These are phyloP conservation scores for Termitomyces sp. DNA, from an alignment of 768 basidiomycete genomes.

Conservation along the genomic window DNA sequence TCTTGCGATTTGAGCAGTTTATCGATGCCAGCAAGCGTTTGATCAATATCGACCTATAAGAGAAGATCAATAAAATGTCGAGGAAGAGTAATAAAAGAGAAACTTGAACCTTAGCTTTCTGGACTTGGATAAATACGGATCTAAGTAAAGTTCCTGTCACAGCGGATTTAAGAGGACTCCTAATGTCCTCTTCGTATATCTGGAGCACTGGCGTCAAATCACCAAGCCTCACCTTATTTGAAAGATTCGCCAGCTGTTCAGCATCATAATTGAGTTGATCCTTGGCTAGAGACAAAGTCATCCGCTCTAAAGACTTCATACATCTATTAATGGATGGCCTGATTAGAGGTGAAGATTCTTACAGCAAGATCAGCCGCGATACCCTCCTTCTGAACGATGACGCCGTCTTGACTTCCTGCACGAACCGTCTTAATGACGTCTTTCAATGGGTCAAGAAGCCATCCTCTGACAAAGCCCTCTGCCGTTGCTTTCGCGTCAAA, in stretches of 20 bases:
- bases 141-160: slow-evolving; percentile 79
- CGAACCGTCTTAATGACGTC: slow-evolving; percentile 83
- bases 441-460: slow-evolving; percentile 84
- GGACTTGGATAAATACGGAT: slow-evolving; percentile 86
- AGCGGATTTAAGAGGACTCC: slow-evolving; percentile 79
- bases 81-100: not conserved
- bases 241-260: slow-evolving; percentile 62
- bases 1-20: slow-evolving; percentile 92
- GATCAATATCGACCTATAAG: slow-evolving; percentile 82
- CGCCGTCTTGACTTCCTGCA: slow-evolving; percentile 69
- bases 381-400: slow-evolving; percentile 77
- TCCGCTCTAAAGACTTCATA: slow-evolving; percentile 82
- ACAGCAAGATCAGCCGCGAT: slow-evolving; percentile 85
- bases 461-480: slow-evolving; percentile 71
- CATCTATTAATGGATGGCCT: not conserved
- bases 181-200: slow-evolving; percentile 91
- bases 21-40: slow-evolving; percentile 88
- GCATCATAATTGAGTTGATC: slow-evolving; percentile 72
- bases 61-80: not conserved
- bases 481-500: slow-evolving; percentile 64
- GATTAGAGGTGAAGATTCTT: slow-evolving; percentile 19
- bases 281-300: slow-evolving; percentile 81
- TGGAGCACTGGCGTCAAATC: slow-evolving; percentile 85
- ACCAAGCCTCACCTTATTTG: slow-evolving; percentile 65
- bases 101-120: slow-evolving; percentile 80